Conservation (phyloP, 495 filamentous ascomycete species). For the Trichocladium uniseriatum region DNA sequence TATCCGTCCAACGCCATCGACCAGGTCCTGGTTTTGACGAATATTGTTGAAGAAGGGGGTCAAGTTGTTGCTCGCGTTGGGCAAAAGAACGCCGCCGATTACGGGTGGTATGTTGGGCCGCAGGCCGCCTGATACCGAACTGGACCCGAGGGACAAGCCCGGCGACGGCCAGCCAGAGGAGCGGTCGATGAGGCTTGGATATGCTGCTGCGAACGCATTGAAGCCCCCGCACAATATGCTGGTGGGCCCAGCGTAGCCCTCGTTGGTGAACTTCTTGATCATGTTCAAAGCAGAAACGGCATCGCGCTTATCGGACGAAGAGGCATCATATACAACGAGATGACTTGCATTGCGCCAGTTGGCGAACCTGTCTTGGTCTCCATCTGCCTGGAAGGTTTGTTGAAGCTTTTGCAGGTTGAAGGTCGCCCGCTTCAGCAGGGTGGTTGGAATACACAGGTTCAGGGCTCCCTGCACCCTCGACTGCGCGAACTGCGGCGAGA, state of each 20-base stretch:
- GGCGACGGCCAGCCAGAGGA: slow-evolving; percentile 30
- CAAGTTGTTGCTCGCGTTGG: slow-evolving; percentile 50
- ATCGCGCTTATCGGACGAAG: slow-evolving; percentile 68
- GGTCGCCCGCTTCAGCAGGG: slow-evolving; percentile 78
- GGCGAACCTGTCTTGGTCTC: slow-evolving; percentile 64
- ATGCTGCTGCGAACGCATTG: slow-evolving; percentile 38
- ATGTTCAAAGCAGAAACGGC: slow-evolving; percentile 68
- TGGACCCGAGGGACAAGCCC: slow-evolving; percentile 24
- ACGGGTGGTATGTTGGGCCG: slow-evolving; percentile 56
- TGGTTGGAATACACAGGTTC: slow-evolving; percentile 93
- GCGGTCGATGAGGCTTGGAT: slow-evolving; percentile 41
- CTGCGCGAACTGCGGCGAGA: slow-evolving; percentile 69
- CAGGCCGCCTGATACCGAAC: slow-evolving; percentile 24
- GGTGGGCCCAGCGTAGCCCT: slow-evolving; percentile 67
- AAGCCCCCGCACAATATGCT: slow-evolving; percentile 61
- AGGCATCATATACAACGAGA: slow-evolving; percentile 81
- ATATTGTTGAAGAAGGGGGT: slow-evolving; percentile 97
- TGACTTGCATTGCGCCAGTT: slow-evolving; percentile 62
- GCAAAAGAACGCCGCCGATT: slow-evolving; percentile 79
- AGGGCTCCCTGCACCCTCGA: slow-evolving; percentile 69
- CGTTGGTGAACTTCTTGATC: slow-evolving; percentile 80
- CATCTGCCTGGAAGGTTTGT: slow-evolving; percentile 71
- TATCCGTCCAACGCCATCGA: slow-evolving; percentile 89
- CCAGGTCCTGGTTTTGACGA: slow-evolving; percentile 90
- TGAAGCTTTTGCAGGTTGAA: slow-evolving; percentile 87